phyloP scores from a whole-genome alignment of 2,329 filamentous ascomycete species.

The Hypoxylon sp. region DNA sequence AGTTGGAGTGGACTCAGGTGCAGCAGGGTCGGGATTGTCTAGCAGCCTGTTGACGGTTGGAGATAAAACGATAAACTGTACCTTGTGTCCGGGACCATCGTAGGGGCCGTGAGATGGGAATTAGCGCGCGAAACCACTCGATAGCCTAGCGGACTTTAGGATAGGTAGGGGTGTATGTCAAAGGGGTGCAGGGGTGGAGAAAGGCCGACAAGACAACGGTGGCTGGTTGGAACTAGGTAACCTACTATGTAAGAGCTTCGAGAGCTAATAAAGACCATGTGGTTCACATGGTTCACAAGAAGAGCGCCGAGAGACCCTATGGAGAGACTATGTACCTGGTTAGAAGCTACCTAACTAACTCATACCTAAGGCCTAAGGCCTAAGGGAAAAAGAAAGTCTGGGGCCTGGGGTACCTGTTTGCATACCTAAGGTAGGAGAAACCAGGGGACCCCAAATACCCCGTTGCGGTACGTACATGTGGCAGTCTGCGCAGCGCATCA shows the following conservation, averaged over 20 bases:
- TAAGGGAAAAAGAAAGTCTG: neutral
- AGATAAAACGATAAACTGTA: constrained; percentile 12
- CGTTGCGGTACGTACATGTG: neutral
- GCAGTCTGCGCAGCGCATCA: neutral
- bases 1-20: constrained; percentile 22
- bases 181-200: neutral
- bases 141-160: constrained; percentile 14
- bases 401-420: neutral
- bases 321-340: neutral
- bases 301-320: neutral
- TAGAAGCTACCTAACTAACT: neutral
- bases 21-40: constrained; percentile 21
- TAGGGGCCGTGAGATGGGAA: constrained; percentile 14
- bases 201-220: constrained; percentile 17
- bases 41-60: constrained; percentile 15
- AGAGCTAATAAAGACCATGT: constrained; percentile 2
- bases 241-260: too few species aligned
- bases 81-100: constrained; percentile 13
- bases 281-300: neutral
- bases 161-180: too few species aligned
- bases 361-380: neutral
- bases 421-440: neutral
- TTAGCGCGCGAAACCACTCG: constrained; percentile 34
- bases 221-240: constrained; percentile 23
- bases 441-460: neutral